Percentiles rank a stretch among this genome's conserved stretches.
phyloP scores from a whole-genome alignment of 2,329 filamentous ascomycete genomes.

The Xylariales sp. region DNA sequence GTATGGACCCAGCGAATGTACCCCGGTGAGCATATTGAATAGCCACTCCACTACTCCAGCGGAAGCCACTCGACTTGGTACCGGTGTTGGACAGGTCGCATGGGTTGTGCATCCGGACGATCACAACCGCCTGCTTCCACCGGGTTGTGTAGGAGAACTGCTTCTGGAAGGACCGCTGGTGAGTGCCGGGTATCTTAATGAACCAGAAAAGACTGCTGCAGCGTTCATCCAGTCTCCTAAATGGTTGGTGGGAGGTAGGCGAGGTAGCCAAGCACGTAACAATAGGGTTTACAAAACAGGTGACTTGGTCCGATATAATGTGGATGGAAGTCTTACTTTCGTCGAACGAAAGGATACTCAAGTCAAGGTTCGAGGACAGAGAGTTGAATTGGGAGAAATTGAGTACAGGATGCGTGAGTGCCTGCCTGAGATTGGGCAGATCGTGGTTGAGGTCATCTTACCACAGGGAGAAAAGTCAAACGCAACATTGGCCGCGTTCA shows the following conservation, averaged over 20 bases:
- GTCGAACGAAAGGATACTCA: slow-evolving; percentile 6
- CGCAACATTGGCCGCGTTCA: too few species aligned
- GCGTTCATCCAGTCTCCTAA: slow-evolving; percentile 34
- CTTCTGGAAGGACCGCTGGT: slow-evolving; percentile 30
- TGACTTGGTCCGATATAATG: slow-evolving; percentile 30
- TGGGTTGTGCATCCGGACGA: slow-evolving; percentile 12
- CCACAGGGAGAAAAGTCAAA: too few species aligned
- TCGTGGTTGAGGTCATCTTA: not conserved
- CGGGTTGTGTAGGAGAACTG: slow-evolving; percentile 15
- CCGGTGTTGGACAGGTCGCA: slow-evolving; percentile 2
- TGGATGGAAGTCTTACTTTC: slow-evolving; percentile 23
- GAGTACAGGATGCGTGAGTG: not conserved
- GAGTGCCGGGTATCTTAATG: slow-evolving; percentile 39
- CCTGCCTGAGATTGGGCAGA: not conserved
- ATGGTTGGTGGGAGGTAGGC: slow-evolving; percentile 22
- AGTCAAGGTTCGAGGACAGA: slow-evolving; percentile 6
- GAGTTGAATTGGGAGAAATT: slow-evolving; percentile 6
- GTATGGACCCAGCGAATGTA: not conserved
- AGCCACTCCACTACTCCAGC: not conserved
- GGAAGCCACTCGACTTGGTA: not conserved
- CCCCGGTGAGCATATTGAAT: not conserved
- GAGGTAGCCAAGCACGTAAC: slow-evolving; percentile 8
- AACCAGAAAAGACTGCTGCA: slow-evolving; percentile 33
- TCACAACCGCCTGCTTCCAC: slow-evolving; percentile 6
- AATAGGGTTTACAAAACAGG: slow-evolving; percentile 32